phyloP scores from a whole-genome alignment of 2,329 filamentous ascomycete genomes.

The Leptographium radiaticola region DNA sequence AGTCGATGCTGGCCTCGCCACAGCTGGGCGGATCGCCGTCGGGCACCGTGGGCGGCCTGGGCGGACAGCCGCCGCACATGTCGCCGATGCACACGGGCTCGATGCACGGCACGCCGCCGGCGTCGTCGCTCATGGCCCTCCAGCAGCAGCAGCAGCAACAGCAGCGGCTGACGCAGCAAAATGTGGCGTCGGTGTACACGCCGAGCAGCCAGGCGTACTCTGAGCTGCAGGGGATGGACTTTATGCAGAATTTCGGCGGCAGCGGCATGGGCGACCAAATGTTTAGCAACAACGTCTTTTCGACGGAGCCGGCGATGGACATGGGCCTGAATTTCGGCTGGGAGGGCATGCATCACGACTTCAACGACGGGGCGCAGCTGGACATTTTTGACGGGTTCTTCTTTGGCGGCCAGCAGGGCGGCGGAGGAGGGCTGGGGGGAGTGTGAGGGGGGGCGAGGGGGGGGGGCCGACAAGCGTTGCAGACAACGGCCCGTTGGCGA shows the following conservation, averaged over 20 bases:
- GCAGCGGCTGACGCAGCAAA: constrained; percentile 4
- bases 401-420: constrained; percentile 43
- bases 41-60: not conserved
- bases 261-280: constrained; percentile 2
- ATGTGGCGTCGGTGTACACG: constrained; percentile 7
- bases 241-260: constrained; percentile 30
- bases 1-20: constrained; percentile 30
- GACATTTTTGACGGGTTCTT: constrained; percentile 64
- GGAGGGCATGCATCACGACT: constrained; percentile 51
- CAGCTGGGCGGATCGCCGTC: constrained; percentile 8
- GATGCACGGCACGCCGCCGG: constrained; percentile 7
- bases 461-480: too few relatives aligned
- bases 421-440: constrained; percentile 14
- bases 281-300: constrained; percentile 14
- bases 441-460: too few relatives aligned
- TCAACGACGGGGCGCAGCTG: constrained; percentile 44
- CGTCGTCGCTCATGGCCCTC: constrained; percentile 15
- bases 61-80: not conserved
- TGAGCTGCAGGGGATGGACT: constrained; percentile 41
- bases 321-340: constrained; percentile 55
- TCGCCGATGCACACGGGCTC: constrained; percentile 3
- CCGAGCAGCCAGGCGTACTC: constrained; percentile 24
- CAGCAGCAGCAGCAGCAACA: constrained; percentile 20
- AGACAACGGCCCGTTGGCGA: too few relatives aligned
- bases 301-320: constrained; percentile 41